Evolutionary conservation across 352 stramenopile genomes (phyloP), one percentile per base, ranked within the genome.

Genomic region (Pythium pectinolyticum): DNA sequence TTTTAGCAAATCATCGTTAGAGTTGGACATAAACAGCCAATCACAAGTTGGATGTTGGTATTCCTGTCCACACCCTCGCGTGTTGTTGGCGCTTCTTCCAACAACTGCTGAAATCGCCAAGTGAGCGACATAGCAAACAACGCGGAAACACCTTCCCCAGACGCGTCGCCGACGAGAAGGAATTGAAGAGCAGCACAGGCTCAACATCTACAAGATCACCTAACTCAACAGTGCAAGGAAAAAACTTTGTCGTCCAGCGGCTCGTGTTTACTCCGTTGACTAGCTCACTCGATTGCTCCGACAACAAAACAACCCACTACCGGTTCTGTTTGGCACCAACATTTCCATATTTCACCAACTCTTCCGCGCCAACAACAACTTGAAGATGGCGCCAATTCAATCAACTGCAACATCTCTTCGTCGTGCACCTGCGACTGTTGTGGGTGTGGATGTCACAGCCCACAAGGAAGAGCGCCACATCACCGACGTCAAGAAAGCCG

Each of bases 401-500:
- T 31, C 25, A 12, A 46, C 10, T 19, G 40, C 51, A 25, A 34
- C 19, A n/a, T n/a, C 39, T 11, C 6, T 46, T 3, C 39, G 39
- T 25, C 39, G 39, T 25, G 39, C 39, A 6, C 32, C 41, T 34
- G 54, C 57, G 57, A 39, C 11, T 5, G 39, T 54, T 58, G 77
- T 90, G 12, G 73, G 75, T 30, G 75, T 90, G 41, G 78, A 90
- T 61, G 72, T 88, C 25, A 90, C 78, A 32, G 70, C 69, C 30
- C 78, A 90, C 77, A 87, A 84, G 67, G 78, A 90, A 61, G 77
- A 78, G 62, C 71, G 69, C 28, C 77, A 83, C 46, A 69, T 78
- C 53, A 75, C 78, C 0, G 70, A 89, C 64, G 46, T 66, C 20
- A 75, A 69, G 39, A 75, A 77, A 57, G 28, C 31, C 17, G 31